A percentile compares a stretch with the other conserved stretches of the same genome.
Evolutionary conservation across 1,284 basidiomycete genomes (phyloP).

Genomic region (Boletus smithii): DNA sequence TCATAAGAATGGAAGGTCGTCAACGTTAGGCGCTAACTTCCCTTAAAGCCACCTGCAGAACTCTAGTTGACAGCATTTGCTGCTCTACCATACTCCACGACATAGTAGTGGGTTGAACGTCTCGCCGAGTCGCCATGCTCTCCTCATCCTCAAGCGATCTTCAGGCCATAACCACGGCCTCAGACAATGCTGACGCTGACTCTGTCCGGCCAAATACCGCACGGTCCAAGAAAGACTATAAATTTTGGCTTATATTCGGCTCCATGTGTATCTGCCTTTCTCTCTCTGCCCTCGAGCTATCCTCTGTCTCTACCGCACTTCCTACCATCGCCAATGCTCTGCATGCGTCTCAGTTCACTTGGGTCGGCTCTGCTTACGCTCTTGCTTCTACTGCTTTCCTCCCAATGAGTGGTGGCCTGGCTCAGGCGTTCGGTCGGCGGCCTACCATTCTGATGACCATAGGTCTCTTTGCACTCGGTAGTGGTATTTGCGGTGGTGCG

Average conservation of each 20-base stretch:
- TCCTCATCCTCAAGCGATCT: background rate
- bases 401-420: slow-evolving; percentile 31
- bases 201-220: background rate
- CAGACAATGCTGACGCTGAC: background rate
- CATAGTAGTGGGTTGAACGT: too few relatives aligned
- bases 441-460: slow-evolving; percentile 40
- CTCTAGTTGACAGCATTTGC: too few relatives aligned
- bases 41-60: too few relatives aligned
- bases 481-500: slow-evolving; percentile 39
- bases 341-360: slow-evolving; percentile 33
- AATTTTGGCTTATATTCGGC: slow-evolving; percentile 12
- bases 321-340: slow-evolving; percentile 36
- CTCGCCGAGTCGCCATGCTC: background rate
- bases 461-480: slow-evolving; percentile 36
- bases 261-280: slow-evolving; percentile 15
- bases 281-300: slow-evolving; percentile 12
- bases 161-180: background rate
- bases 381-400: slow-evolving; percentile 39
- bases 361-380: slow-evolving; percentile 37
- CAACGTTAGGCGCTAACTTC: too few relatives aligned
- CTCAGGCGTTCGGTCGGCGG: slow-evolving; percentile 40
- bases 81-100: too few relatives aligned
- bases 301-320: slow-evolving; percentile 29
- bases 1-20: too few relatives aligned
- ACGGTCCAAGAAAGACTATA: background rate